Evolutionary conservation across 208 protist genomes (phyloP).

Genomic region (Leptomonas pyrrhocoris): DNA sequence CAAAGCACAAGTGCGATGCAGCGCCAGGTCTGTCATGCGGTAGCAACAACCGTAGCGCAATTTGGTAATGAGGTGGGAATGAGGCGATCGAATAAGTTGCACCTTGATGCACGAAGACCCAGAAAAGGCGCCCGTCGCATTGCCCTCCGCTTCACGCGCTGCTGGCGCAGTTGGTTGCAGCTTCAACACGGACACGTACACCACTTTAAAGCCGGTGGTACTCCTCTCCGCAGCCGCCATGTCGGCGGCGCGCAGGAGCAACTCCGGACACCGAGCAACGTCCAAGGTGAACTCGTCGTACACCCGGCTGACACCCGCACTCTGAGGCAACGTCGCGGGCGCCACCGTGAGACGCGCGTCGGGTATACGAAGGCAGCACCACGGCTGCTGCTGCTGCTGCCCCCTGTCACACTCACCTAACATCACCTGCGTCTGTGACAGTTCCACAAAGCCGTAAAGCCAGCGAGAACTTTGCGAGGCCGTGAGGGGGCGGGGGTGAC

Average conservation of each 20-base stretch:
- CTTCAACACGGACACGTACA: conserved; percentile 23
- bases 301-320: not conserved
- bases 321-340: not conserved
- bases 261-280: conserved; percentile 19
- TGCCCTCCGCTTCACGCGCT: not conserved
- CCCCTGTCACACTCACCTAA: not conserved
- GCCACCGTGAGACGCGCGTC: conserved; percentile 18
- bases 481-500: not conserved
- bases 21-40: conserved; percentile 13
- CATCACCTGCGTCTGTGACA: conserved; percentile 8
- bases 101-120: conserved; percentile 1
- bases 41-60: conserved; percentile 26
- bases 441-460: conserved; percentile 18
- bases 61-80: not conserved
- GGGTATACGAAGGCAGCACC: conserved; percentile 18
- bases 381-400: conserved; percentile 4
- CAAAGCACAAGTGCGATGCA: conserved; percentile 14
- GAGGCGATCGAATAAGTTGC: conserved; percentile 5
- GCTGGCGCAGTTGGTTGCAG: not conserved
- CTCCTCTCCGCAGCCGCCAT: not conserved
- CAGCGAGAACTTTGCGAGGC: not conserved
- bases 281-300: conserved; percentile 20
- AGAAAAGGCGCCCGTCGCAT: not conserved
- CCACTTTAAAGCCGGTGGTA: not conserved
- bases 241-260: conserved; percentile 1